Evolutionary conservation across 257 asterid genomes (phyloP).

Genomic region (Nicotiana knightiana): DNA sequence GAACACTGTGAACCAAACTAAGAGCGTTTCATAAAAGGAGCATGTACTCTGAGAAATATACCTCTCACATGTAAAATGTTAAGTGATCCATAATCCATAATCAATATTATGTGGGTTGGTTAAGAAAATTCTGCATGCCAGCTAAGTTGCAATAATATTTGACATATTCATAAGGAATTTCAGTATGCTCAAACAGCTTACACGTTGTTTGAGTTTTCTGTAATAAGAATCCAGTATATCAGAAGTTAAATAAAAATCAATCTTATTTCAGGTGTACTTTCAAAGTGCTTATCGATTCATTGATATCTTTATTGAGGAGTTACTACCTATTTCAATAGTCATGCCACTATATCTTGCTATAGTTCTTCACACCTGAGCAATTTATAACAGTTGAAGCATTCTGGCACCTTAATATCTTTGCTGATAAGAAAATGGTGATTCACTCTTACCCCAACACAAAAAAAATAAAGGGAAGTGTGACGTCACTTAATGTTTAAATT

Average conservation of each 20-base stretch:
- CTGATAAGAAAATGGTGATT: not conserved
- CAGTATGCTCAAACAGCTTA: not conserved
- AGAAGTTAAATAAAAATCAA: not conserved
- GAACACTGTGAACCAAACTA: not conserved
- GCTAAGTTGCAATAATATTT: not conserved
- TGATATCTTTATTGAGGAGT: not conserved
- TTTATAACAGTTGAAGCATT: not conserved
- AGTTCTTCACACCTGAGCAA: not conserved
- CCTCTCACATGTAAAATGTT: not conserved
- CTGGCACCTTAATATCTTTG: not conserved
- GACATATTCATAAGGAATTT: not conserved
- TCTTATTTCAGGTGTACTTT: not conserved
- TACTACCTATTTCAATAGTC: not conserved
- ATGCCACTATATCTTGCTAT: not conserved
- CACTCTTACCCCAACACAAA: not conserved
- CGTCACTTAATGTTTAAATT: not conserved
- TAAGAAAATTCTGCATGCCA: not conserved
- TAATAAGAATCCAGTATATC: not conserved
- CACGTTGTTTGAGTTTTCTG: not conserved
- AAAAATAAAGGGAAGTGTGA: not conserved
- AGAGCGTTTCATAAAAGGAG: not conserved
- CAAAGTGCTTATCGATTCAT: not conserved
- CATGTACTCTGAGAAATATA: not conserved
- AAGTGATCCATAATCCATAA: not conserved
- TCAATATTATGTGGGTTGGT: not conserved